A percentile compares a stretch with the other conserved stretches of the same genome.
Conservation (phyloP, 805 yeast genomes). For the Yarrowia keelungensis region DNA sequence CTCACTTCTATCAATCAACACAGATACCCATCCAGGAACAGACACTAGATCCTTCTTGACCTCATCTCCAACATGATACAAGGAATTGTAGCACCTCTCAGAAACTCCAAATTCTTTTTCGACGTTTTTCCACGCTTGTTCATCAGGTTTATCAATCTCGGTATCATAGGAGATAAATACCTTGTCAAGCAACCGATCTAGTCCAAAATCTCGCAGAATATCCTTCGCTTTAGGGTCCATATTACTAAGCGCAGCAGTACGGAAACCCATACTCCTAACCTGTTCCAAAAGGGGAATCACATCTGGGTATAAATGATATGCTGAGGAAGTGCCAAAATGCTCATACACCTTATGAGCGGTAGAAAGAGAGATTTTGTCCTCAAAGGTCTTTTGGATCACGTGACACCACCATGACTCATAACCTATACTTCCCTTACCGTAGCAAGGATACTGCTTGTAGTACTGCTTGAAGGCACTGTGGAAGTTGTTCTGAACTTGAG, state of each 20-base stretch:
- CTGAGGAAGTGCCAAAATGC: conserved; percentile 4
- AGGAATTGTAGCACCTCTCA: conserved; percentile 1
- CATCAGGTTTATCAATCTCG: conserved; percentile 21
- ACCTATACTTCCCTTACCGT: not conserved
- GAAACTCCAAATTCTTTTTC: conserved; percentile 8
- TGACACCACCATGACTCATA: conserved; percentile 17
- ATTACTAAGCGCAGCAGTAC: conserved; percentile 4
- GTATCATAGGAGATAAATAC: conserved; percentile 11
- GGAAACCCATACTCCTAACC: conserved; percentile 2
- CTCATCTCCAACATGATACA: conserved; percentile 35
- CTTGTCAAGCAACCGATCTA: not conserved
- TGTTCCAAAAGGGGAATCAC: conserved; percentile 8
- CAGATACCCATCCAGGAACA: conserved; percentile 10
- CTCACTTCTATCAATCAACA: conserved; percentile 10
- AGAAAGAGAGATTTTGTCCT: not conserved
- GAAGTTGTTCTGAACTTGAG: conserved; percentile 1
- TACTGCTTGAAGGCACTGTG: conserved; percentile 5
- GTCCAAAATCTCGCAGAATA: conserved; percentile 11
- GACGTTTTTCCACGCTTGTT: conserved; percentile 12
- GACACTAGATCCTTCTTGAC: conserved; percentile 8
- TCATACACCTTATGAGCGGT: conserved; percentile 8
- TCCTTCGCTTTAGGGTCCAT: conserved; percentile 22
- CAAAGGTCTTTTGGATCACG: conserved; percentile 14
- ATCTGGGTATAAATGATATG: conserved; percentile 25
- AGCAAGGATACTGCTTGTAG: conserved; percentile 14